Conservation (phyloP, 2,329 filamentous ascomycete genomes). For the Thelonectria olida region DNA sequence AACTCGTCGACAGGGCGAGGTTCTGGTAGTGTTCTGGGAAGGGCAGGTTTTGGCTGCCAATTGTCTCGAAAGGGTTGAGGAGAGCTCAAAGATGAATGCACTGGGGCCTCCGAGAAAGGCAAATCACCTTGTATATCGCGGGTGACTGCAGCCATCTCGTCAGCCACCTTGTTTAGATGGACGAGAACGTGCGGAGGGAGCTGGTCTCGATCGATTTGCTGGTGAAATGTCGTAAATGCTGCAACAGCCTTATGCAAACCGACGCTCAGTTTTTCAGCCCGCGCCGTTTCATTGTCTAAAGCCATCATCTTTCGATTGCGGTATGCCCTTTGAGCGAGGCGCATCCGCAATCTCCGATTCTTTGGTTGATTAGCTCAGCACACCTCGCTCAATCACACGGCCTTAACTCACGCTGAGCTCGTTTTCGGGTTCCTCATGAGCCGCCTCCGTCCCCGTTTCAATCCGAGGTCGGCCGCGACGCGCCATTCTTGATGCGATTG, state of each 20-base stretch:
- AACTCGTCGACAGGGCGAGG: not conserved
- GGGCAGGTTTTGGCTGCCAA: not conserved
- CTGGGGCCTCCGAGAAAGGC: too few relatives aligned
- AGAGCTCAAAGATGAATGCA: not conserved
- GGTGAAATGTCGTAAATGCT: not conserved
- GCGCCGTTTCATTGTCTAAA: slow-evolving; percentile 5
- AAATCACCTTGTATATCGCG: not conserved
- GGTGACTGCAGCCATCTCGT: not conserved
- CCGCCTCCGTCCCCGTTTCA: too few relatives aligned
- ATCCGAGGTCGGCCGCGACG: not conserved
- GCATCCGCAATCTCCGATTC: slow-evolving; percentile 10
- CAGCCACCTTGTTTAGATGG: not conserved
- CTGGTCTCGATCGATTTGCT: not conserved
- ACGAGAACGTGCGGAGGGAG: not conserved
- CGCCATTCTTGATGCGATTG: not conserved
- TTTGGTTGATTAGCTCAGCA: not conserved
- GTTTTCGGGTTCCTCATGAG: not conserved
- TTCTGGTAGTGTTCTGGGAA: too few relatives aligned
- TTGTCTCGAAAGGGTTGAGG: not conserved
- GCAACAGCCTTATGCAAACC: not conserved
- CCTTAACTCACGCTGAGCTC: not conserved
- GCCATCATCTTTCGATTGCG: slow-evolving; percentile 7
- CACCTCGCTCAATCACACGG: not conserved
- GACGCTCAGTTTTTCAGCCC: slow-evolving; percentile 3
- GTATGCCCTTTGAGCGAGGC: slow-evolving; percentile 16